Base-by-base conservation (phyloP, 805 yeast species). In the Lipomyces orientalis region DNA sequence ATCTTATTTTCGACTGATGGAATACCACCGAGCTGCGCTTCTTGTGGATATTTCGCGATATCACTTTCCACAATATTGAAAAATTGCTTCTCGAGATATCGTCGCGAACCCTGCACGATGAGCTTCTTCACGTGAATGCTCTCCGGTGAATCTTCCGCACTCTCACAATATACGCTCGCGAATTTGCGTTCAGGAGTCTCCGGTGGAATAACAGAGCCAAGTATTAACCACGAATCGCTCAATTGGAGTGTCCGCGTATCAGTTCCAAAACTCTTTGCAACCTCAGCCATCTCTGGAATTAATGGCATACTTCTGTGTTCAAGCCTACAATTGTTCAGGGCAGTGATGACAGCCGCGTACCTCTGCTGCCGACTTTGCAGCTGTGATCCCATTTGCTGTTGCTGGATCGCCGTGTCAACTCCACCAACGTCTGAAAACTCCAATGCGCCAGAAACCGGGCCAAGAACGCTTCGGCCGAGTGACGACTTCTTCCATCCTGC, bases 1-100 rank as follows among this genome's bases (percentile, higher is more conserved):
- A 93, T 85, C 75, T 90, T 93, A 76, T 88, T 89, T 56, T 88
- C 81, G 70, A 88, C 88, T 1, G 91, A 87, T 14, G 96, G 91
- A 29, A 86, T 81, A 58, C 93, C 96, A 67, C 88, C 88, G 29
- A 85, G 79, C 52, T 78, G 83, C 19, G 85, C 84, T 54, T 82
- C 85, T 58, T 73, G 79, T 19, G 80, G 82, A 70, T 74, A 85
- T 83, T 69, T 83, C 76, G 78, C 87, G 87, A 71, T 90, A 79
- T 81, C 81, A 57, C 84, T 86, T 73, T 90, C 91, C 69, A 93
- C 86, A 76, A 88, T 87, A 56, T 86, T 88, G 74, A 86, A 85
- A 78, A 93, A 94, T 78, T 94, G 98, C 9, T 78, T 76, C 76
- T 95, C 96, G 69, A 94, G 81, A 73, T 85, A 88, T 12, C 77